Evolutionary conservation across 805 yeast species (phyloP), one percentile per base, ranked within the genome.

Genomic region (Debaryomyces maramus): DNA sequence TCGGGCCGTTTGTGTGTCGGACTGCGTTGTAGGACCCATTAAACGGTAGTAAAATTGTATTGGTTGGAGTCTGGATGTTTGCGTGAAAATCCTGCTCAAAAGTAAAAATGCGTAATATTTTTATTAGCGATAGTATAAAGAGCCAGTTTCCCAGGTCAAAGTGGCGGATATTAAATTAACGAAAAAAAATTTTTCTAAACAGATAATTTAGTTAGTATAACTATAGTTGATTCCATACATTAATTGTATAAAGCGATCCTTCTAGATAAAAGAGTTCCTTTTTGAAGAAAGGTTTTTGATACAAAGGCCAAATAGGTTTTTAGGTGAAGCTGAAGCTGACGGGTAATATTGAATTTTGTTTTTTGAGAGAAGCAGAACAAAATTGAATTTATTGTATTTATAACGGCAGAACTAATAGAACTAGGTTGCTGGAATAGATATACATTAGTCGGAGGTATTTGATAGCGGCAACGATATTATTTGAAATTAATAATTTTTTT

Each of bases 321-420:
- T 24, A 24, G 28, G 28, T 24, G 28, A 24, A 24, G 28, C 28
- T n/a, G 28, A 24, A 24, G 28, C 28, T 24, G 28, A 24, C 28
- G 28, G 11, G n/a, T n/a, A n/a, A n/a, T n/a, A n/a, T n/a, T n/a
- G n/a, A n/a, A n/a, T n/a, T n/a, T n/a, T n/a, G n/a, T n/a, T n/a
- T n/a, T n/a, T n/a, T n/a, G n/a, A n/a, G n/a, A n/a, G n/a, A n/a
- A n/a, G n/a, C n/a, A n/a, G n/a, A n/a, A n/a, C n/a, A n/a, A n/a
- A n/a, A n/a, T n/a, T n/a, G n/a, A n/a, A n/a, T n/a, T n/a, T n/a
- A n/a, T n/a, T n/a, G n/a, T n/a, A n/a, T n/a, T n/a, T n/a, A n/a
- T n/a, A n/a, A n/a, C n/a, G n/a, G n/a, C n/a, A n/a, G n/a, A n/a
- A n/a, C n/a, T n/a, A n/a, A n/a, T n/a, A n/a, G n/a, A n/a, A n/a